Conservation (phyloP, 208 protist species). For the Acanthamoeba culbertsoni region DNA sequence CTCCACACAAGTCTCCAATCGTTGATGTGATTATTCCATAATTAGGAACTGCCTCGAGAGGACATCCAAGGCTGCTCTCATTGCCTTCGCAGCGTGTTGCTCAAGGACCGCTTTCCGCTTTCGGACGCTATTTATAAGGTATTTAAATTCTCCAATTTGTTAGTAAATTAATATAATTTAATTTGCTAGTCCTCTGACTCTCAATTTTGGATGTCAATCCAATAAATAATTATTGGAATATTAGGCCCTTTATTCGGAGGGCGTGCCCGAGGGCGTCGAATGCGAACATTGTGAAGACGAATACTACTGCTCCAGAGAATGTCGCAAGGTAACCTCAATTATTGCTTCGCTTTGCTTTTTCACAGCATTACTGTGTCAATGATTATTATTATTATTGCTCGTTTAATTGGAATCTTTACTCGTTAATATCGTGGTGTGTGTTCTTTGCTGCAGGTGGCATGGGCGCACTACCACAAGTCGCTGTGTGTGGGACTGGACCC, state of each 20-base stretch:
- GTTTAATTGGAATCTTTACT: too few species aligned
- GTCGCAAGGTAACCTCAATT: neutral
- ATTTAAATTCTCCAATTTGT: neutral
- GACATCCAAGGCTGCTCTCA: neutral
- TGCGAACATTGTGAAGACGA: slow-evolving; percentile 1
- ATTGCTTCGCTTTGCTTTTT: neutral
- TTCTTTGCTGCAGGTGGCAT: neutral
- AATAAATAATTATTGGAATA: neutral
- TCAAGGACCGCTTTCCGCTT: neutral
- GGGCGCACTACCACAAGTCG: neutral
- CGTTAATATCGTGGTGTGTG: too few species aligned
- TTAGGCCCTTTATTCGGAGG: neutral
- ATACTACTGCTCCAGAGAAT: slow-evolving; percentile 4
- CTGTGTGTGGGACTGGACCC: neutral
- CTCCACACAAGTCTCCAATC: too few species aligned
- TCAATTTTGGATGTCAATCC: neutral
- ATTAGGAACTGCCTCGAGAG: neutral
- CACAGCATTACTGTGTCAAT: too few species aligned
- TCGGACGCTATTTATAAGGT: neutral
- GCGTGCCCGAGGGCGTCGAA: neutral
- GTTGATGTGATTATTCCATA: too few species aligned
- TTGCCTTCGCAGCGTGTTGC: neutral
- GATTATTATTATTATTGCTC: too few species aligned
- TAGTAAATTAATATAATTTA: neutral
- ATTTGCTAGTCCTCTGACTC: neutral